phyloP scores from a whole-genome alignment of 768 basidiomycete species.

The Tephrocybe sp. region DNA sequence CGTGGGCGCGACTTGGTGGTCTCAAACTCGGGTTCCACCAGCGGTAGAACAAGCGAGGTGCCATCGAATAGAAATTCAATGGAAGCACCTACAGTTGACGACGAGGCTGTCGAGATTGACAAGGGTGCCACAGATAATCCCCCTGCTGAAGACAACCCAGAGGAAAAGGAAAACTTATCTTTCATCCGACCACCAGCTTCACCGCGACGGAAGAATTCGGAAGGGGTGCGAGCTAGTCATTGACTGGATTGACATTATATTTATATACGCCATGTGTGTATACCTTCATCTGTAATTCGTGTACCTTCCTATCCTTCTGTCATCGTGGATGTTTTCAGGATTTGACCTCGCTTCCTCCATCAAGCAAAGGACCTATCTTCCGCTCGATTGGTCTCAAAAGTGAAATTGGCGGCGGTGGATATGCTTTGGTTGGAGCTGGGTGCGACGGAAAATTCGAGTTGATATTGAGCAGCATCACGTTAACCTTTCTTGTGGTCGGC shows the following conservation, averaged over 20 bases:
- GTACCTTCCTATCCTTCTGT: background rate
- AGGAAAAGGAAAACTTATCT: background rate
- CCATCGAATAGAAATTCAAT: constrained; percentile 1
- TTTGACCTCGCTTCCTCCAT: no score
- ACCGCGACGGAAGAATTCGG: background rate
- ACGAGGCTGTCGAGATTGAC: background rate
- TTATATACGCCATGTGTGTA: background rate
- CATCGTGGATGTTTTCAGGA: no score
- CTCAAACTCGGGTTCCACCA: background rate
- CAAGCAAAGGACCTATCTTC: no score
- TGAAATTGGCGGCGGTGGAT: no score
- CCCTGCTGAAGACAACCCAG: background rate
- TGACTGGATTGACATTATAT: background rate
- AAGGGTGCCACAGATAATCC: background rate
- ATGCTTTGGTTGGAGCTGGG: no score
- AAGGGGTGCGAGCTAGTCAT: background rate
- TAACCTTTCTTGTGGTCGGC: background rate
- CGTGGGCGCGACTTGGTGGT: constrained; percentile 12
- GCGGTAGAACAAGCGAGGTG: background rate
- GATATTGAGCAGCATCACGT: background rate
- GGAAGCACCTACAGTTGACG: constrained; percentile 3
- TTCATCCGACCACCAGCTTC: background rate
- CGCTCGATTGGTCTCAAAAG: no score
- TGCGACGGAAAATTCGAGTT: no score
- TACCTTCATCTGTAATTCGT: background rate